Base-by-base conservation (phyloP, 139 green algal genomes). In the Desmodesmus armatus region DNA sequence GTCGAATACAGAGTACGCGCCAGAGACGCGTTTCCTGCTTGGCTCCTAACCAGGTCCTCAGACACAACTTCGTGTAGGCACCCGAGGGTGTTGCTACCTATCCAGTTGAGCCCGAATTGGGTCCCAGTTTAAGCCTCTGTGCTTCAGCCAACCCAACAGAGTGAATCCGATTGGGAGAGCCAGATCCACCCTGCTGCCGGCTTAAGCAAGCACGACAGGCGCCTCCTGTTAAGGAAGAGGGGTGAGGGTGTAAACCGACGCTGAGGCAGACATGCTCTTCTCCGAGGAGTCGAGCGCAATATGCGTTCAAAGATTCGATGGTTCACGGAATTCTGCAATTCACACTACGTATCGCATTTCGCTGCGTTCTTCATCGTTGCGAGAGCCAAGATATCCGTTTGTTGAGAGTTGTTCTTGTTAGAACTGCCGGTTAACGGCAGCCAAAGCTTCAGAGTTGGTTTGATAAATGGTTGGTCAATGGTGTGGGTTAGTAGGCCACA, bases 331-430 rank as follows among this genome's bases (percentile, higher is more conserved):
- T 95, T 95, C 93, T 96, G 93, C 94, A 97, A n/a, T 97, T 97
- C 94, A 95, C 94, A 96, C 90, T 96, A 97, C 91, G 92, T 97
- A 96, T 97, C 94, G 94, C 94, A 97, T 96, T 97, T 97, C 94
- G 94, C 94, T 96, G 94, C 94, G 94, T 96, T 96, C 94, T 98
- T 98, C 94, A 97, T 98, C 94, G 93, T 93, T 95, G 90, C 90
- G 86, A 91, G 93, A 96, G 93, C 92, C 94, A 94, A 96, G 94
- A 94, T 93, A 95, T 95, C 92, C 90, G 90, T 96, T 96, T 92
- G 95, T 96, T 91, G 96, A 92, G 95, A 93, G 96, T 96, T 90
- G 95, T 84, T 92, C 85, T 66, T 75, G 81, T 88, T 65, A 41
- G 58, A 67, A 84, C n/a, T 39, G 63, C 62, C 88, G 87, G 85